Percentiles rank a stretch among this genome's conserved stretches.
Evolutionary conservation across 176 grass and related monocot species (phyloP).

Genomic region (Secale cereale): DNA sequence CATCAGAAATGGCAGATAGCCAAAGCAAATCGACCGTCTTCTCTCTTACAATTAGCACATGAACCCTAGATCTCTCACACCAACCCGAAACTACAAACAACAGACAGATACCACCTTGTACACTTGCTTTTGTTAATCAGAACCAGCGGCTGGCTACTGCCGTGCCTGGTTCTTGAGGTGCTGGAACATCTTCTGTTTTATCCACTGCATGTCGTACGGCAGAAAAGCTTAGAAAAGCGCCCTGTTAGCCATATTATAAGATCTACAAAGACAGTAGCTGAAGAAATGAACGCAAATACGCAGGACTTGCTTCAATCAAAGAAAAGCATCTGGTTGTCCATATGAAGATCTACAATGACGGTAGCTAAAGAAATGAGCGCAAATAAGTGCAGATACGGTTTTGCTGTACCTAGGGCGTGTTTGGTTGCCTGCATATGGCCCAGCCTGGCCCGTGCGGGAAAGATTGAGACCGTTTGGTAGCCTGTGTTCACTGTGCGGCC

Average conservation of each 20-base stretch:
- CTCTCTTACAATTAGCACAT: not conserved
- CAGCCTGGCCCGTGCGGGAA: too few relatives aligned
- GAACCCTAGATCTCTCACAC: not conserved
- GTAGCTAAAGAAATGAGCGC: not conserved
- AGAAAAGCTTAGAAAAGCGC: slow-evolving; percentile 47
- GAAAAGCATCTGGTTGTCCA: slow-evolving; percentile 2
- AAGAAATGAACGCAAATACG: not conserved
- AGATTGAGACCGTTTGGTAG: too few relatives aligned
- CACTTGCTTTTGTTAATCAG: not conserved
- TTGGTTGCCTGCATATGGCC: too few relatives aligned
- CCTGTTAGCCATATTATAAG: not conserved
- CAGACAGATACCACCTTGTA: not conserved
- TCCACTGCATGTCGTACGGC: slow-evolving; percentile 78
- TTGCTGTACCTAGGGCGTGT: not conserved
- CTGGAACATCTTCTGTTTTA: slow-evolving; percentile 73
- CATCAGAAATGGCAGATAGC: not conserved
- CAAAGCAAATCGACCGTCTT: not conserved
- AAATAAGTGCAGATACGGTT: not conserved
- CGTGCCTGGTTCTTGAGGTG: slow-evolving; percentile 62
- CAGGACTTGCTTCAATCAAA: not conserved
- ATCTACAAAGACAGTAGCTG: not conserved
- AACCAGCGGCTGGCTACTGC: slow-evolving; percentile 17
- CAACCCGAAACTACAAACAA: not conserved
- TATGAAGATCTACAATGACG: not conserved
- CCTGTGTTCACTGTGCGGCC: too few relatives aligned